A percentile compares a stretch with the other conserved stretches of the same genome.
Conservation (phyloP, 768 basidiomycete genomes). For the Russula foetens region DNA sequence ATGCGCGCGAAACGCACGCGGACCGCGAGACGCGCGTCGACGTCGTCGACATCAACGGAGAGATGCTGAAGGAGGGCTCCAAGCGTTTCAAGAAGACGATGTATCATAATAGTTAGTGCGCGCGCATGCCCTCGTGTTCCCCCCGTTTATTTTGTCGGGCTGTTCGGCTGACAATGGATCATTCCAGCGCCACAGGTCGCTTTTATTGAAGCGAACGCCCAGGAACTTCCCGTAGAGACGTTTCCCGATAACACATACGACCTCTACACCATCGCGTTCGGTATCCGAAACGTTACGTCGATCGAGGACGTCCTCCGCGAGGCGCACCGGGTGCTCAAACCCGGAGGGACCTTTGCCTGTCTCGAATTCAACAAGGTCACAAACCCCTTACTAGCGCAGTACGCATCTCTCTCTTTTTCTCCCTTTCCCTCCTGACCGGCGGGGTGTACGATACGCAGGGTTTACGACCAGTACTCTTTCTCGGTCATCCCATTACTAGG, state of each 20-base stretch:
- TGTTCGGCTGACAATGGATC: constrained; percentile 4
- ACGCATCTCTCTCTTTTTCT: constrained; percentile 27
- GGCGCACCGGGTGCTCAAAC: constrained; percentile 90
- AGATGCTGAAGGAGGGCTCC: constrained; percentile 92
- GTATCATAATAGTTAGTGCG: constrained; percentile 86
- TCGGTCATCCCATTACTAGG: constrained; percentile 90
- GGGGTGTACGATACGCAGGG: constrained; percentile 40
- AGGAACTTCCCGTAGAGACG: constrained; percentile 53
- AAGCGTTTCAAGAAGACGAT: constrained; percentile 92
- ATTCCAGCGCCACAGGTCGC: constrained; percentile 78
- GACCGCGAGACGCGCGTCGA: constrained; percentile 87
- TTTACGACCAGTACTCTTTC: constrained; percentile 96
- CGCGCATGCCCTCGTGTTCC: constrained; percentile 23
- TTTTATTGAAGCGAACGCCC: constrained; percentile 92
- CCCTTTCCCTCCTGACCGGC: not conserved
- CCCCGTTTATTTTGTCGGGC: not conserved
- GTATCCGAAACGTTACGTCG: constrained; percentile 95
- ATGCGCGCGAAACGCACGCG: constrained; percentile 79
- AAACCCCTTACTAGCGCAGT: constrained; percentile 83
- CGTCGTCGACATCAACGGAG: constrained; percentile 88
- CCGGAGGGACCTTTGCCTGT: constrained; percentile 91
- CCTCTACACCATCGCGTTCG: constrained; percentile 97
- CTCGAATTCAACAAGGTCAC: constrained; percentile 93
- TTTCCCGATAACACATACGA: constrained; percentile 85
- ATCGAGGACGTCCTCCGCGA: constrained; percentile 81